These are phyloP conservation scores for Xylariaceae sp. DNA, from an alignment of 2,329 filamentous ascomycete genomes.

Conservation along the genomic window DNA sequence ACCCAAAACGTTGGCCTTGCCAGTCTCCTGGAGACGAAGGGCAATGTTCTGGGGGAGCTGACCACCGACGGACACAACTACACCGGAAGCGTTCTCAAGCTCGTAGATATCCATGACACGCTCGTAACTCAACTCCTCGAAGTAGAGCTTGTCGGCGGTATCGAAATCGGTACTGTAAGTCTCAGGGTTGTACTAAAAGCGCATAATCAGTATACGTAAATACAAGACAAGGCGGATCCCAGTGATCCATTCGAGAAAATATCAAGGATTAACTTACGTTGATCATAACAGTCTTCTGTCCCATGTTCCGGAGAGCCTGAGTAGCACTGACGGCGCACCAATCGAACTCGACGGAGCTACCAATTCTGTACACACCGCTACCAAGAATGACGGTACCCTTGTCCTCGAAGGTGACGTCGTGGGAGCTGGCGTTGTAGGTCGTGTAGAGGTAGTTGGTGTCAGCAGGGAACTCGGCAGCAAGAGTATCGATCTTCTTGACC, in stretches of 20 bases:
- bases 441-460: conserved; percentile 96
- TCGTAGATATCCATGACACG: conserved; percentile 99
- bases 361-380: conserved; percentile 94
- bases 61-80: conserved; percentile 92
- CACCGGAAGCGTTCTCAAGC: conserved; percentile 75
- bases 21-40: conserved; percentile 83
- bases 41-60: conserved; percentile 98
- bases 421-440: conserved; percentile 91
- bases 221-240: background rate
- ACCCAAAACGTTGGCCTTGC: conserved; percentile 83
- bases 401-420: conserved; percentile 92
- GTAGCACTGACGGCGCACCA: conserved; percentile 95
- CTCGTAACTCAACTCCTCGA: conserved; percentile 94
- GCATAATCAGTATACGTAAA: conserved; percentile 2
- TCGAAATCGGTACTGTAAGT: conserved; percentile 83
- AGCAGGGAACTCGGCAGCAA: conserved; percentile 93
- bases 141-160: conserved; percentile 85
- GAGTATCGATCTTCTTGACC: conserved; percentile 97
- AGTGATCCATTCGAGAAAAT: too few species aligned
- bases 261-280: conserved; percentile 52
- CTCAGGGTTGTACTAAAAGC: conserved; percentile 40
- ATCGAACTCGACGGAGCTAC: conserved; percentile 96
- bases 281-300: conserved; percentile 97
- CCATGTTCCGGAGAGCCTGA: conserved; percentile 74
- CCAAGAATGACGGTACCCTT: conserved; percentile 85